Percentiles rank a stretch among this genome's conserved stretches.
Evolutionary conservation across 306 rosid species (phyloP).

Genomic region (Acacia melanoxylon): DNA sequence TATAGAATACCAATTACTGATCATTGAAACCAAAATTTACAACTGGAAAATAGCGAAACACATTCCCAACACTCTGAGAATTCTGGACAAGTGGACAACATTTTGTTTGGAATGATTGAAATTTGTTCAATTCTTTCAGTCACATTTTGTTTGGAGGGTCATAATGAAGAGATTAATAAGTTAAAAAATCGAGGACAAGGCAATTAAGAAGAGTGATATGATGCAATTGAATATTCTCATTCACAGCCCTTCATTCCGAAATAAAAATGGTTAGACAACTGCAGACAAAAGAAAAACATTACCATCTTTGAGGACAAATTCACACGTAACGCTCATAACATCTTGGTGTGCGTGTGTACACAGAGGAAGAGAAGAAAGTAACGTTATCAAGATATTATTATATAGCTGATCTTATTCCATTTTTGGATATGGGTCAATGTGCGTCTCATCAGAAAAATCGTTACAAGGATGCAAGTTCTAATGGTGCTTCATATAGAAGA

Average conservation of each 20-base stretch:
- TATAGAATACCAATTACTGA: not conserved
- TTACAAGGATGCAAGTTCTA: no score
- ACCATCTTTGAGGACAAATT: not conserved
- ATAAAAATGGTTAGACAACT: not conserved
- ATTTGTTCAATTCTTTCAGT: not conserved
- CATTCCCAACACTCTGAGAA: not conserved
- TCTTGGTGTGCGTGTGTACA: no score
- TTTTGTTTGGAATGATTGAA: not conserved
- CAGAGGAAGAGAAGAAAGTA: no score
- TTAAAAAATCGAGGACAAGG: not conserved
- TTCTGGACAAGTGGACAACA: no score
- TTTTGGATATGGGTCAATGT: constrained; percentile 33
- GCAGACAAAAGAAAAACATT: not conserved
- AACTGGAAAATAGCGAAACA: not conserved
- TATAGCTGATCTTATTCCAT: not conserved
- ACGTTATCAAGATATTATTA: not conserved
- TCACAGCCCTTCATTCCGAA: no score
- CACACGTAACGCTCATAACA: not conserved
- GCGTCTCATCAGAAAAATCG: not conserved
- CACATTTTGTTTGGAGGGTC: not conserved
- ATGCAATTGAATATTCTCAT: not conserved
- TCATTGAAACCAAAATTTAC: not conserved
- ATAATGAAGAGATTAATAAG: not conserved
- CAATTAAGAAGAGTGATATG: not conserved
- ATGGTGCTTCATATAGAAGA: not conserved